Evolutionary conservation across 345 rosid genomes (phyloP).

Genomic region (Punica granatum): DNA sequence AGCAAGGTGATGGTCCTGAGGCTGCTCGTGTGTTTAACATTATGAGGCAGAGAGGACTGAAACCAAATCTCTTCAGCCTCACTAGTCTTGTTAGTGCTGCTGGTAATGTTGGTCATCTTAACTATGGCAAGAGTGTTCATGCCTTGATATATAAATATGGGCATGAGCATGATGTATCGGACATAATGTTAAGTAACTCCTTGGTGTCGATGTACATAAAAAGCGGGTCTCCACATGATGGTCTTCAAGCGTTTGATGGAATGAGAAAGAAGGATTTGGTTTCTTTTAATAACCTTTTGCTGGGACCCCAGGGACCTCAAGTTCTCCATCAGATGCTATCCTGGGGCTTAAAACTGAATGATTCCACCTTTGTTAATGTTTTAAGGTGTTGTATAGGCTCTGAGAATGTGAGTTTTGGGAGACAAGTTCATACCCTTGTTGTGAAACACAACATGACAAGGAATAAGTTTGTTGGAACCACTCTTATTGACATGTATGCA

Average conservation of each 20-base stretch:
- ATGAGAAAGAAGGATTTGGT: conserved; percentile 24
- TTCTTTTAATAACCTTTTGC: conserved; percentile 38
- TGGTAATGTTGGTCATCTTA: conserved; percentile 16
- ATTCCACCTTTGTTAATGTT: not conserved
- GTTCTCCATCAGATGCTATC: conserved; percentile 1
- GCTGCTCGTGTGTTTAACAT: conserved; percentile 23
- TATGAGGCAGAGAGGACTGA: conserved; percentile 28
- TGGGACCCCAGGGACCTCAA: conserved; percentile 15
- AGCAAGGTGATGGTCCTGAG: conserved; percentile 26
- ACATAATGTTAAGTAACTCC: conserved; percentile 26
- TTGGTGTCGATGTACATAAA: conserved; percentile 38
- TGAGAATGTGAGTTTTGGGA: conserved; percentile 5
- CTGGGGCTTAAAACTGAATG: not conserved
- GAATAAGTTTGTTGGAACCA: conserved; percentile 10
- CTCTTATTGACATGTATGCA: conserved; percentile 14
- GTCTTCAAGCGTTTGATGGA: conserved; percentile 26
- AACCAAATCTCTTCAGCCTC: conserved; percentile 31
- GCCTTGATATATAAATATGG: conserved; percentile 32
- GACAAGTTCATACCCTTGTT: conserved; percentile 9
- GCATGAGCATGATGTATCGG: conserved; percentile 15
- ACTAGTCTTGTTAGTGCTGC: conserved; percentile 29
- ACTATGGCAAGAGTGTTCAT: conserved; percentile 32
- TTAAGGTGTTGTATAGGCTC: not conserved
- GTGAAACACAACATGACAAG: conserved; percentile 5
- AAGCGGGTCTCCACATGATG: conserved; percentile 21